A percentile compares a stretch with the other conserved stretches of the same genome.
Evolutionary conservation across 129 eudicot genomes (phyloP).

Genomic region (Apium graveolens): DNA sequence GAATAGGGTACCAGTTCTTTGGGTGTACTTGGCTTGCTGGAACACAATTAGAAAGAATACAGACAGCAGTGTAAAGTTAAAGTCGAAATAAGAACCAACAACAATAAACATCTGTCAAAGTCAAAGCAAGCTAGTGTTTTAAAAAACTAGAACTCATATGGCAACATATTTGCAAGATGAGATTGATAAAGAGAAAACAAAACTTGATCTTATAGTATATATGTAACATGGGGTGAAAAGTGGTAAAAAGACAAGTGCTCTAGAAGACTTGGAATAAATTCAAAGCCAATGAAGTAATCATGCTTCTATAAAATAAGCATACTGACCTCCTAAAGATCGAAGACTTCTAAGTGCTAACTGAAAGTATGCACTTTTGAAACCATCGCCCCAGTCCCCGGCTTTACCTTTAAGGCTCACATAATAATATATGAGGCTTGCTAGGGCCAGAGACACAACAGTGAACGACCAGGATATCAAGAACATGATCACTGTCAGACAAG

Average conservation of each 20-base stretch:
- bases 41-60: slow-evolving; percentile 1
- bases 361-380: slow-evolving; percentile 98
- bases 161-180: background rate
- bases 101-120: background rate
- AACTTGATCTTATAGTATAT: background rate
- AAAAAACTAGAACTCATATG: background rate
- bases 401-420: slow-evolving; percentile 97
- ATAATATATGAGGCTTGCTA: slow-evolving; percentile 89
- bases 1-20: slow-evolving; percentile 99
- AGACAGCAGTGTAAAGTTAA: background rate
- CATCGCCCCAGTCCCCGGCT: slow-evolving; percentile 99
- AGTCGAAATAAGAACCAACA: background rate
- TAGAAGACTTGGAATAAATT: background rate
- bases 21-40: slow-evolving; percentile 96
- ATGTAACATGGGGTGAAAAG: background rate
- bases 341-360: slow-evolving; percentile 98
- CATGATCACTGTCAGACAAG: slow-evolving; percentile 76
- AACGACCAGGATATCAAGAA: slow-evolving; percentile 94
- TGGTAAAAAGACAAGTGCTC: background rate
- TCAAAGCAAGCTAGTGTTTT: background rate
- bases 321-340: slow-evolving; percentile 92
- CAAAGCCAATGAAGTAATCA: background rate
- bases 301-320: slow-evolving; percentile 2
- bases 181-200: background rate
- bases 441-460: slow-evolving; percentile 92